A percentile compares a stretch with the other conserved stretches of the same genome.
Conservation (phyloP, 208 protist species). For the Trypanosoma boissoni region DNA sequence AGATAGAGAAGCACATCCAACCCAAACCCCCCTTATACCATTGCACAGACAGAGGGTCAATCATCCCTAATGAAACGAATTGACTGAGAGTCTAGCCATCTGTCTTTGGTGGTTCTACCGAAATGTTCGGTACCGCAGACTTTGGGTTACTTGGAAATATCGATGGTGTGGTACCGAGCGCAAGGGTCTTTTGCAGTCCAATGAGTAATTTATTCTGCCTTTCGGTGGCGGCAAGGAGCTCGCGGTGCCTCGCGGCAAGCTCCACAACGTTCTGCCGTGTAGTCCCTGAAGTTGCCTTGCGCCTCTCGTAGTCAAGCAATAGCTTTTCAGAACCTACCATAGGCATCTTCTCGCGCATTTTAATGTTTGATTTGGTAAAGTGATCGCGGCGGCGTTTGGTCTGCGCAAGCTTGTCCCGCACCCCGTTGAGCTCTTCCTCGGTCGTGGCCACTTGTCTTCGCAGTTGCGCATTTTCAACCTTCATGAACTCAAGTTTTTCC, state of each 20-base stretch:
- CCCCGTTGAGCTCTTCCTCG: conserved; percentile 81
- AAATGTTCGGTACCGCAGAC: too few species aligned
- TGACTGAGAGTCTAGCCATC: too few species aligned
- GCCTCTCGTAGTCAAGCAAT: conserved; percentile 93
- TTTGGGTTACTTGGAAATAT: not conserved
- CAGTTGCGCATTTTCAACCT: conserved; percentile 88
- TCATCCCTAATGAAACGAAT: too few species aligned
- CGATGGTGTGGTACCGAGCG: conserved; percentile 5
- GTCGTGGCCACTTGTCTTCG: conserved; percentile 85
- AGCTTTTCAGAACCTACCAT: conserved; percentile 94
- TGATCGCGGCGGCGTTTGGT: conserved; percentile 91
- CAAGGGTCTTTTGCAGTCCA: conserved; percentile 54
- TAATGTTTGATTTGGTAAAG: conserved; percentile 78
- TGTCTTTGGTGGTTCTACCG: too few species aligned
- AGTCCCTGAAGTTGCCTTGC: conserved; percentile 75
- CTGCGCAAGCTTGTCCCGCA: conserved; percentile 88
- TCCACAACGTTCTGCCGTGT: conserved; percentile 74
- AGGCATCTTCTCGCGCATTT: conserved; percentile 92
- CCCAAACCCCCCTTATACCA: too few species aligned
- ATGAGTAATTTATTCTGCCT: conserved; percentile 57
- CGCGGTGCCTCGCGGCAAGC: conserved; percentile 71
- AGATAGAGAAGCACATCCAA: too few species aligned
- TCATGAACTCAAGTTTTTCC: conserved; percentile 97
- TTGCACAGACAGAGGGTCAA: too few species aligned
- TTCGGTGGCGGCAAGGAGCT: conserved; percentile 54